Evolutionary conservation across 1,284 basidiomycete species (phyloP).

Genomic region (Ganoderma leucocontextum): DNA sequence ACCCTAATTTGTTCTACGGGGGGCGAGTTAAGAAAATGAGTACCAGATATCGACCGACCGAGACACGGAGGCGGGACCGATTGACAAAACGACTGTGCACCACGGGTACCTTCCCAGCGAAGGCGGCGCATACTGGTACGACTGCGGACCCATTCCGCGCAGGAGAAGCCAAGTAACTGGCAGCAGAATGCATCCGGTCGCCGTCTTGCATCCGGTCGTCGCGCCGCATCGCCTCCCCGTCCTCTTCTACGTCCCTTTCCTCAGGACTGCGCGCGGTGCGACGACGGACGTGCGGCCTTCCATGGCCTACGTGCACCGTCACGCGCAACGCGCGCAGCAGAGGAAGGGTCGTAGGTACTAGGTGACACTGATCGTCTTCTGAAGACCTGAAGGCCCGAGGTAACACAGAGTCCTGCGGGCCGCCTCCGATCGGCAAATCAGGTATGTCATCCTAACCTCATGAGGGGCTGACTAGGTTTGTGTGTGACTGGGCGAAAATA

Average conservation of each 20-base stretch:
- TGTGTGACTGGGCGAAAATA: neutral
- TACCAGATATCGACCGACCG: neutral
- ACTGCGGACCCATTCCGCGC: neutral
- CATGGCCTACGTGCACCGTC: neutral
- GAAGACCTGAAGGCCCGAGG: neutral
- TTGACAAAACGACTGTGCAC: neutral
- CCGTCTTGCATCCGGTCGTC: neutral
- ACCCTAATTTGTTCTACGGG: neutral
- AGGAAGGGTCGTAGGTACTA: neutral
- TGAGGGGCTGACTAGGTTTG: neutral
- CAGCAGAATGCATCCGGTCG: neutral
- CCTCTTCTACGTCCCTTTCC: neutral
- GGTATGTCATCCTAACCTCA: neutral
- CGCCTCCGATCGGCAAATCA: neutral
- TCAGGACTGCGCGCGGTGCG: neutral
- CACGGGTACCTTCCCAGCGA: neutral
- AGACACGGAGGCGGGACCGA: neutral
- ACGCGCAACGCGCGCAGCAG: neutral
- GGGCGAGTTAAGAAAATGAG: neutral
- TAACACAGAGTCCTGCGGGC: neutral
- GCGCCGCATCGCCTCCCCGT: neutral
- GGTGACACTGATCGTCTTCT: neutral
- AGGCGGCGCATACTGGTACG: neutral
- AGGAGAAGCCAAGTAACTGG: neutral
- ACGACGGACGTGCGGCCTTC: neutral